A percentile compares a stretch with the other conserved stretches of the same genome.
Evolutionary conservation across 495 filamentous ascomycete genomes (phyloP).

Genomic region (Endocarpon pusillum): DNA sequence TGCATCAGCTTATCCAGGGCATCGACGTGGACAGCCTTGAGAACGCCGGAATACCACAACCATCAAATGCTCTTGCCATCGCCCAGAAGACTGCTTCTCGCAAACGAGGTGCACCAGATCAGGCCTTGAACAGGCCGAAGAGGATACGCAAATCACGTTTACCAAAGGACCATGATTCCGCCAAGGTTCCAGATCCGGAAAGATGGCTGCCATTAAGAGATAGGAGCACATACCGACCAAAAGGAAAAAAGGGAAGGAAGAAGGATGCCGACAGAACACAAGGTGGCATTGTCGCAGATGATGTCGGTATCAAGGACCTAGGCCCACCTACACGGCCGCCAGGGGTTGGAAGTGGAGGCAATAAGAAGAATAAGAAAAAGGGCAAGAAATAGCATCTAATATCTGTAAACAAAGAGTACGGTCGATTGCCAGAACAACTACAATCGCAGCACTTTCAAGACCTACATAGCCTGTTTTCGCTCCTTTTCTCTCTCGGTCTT

Average conservation of each 20-base stretch:
- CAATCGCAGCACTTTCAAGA: background rate
- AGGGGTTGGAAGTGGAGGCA: conserved; percentile 28
- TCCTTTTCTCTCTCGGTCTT: conserved; percentile 2
- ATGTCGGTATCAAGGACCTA: conserved; percentile 41
- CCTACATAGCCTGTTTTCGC: background rate
- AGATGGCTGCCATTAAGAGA: conserved; percentile 85
- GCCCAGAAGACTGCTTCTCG: conserved; percentile 21
- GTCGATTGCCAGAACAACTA: conserved; percentile 1
- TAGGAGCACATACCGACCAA: conserved; percentile 65
- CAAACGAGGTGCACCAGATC: conserved; percentile 41
- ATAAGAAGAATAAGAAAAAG: conserved; percentile 64
- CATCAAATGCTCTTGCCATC: conserved; percentile 24
- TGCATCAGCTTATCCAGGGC: conserved; percentile 44
- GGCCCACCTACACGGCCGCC: conserved; percentile 21
- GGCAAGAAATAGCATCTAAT: conserved; percentile 39
- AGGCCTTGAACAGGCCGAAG: conserved; percentile 34
- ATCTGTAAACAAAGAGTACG: conserved; percentile 2
- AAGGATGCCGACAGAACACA: conserved; percentile 62
- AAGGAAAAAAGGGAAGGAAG: conserved; percentile 77
- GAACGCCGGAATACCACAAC: conserved; percentile 53
- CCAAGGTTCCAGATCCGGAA: conserved; percentile 71
- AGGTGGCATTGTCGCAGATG: conserved; percentile 58
- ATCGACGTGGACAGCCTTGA: conserved; percentile 57
- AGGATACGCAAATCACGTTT: conserved; percentile 48
- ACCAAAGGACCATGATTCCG: conserved; percentile 61